A percentile compares a stretch with the other conserved stretches of the same genome.
These are phyloP conservation scores for Podaxis mareebaensis DNA, from an alignment of 768 basidiomycete species.

Conservation along the genomic window DNA sequence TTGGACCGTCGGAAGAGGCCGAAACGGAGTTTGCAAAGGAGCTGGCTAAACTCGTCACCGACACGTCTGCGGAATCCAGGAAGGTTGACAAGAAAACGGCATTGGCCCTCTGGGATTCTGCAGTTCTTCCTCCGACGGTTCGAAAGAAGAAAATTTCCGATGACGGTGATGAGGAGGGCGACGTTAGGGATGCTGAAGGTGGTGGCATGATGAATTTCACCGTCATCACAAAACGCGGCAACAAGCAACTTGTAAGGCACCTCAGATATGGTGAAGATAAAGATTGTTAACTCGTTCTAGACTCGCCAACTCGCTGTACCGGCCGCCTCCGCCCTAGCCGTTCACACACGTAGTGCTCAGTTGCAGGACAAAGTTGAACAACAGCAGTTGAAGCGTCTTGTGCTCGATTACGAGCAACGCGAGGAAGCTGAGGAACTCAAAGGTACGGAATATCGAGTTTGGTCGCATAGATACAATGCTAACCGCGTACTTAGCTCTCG, in stretches of 20 bases:
- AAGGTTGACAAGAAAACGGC: constrained; percentile 90
- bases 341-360: constrained; percentile 90
- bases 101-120: constrained; percentile 85
- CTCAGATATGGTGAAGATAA: not conserved
- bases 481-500: constrained; percentile 48
- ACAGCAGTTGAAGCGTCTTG: constrained; percentile 94
- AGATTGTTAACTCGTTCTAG: constrained; percentile 37
- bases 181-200: constrained; percentile 31
- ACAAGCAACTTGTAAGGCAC: constrained; percentile 78
- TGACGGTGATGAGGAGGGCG: constrained; percentile 48
- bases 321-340: constrained; percentile 80
- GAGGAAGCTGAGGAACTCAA: constrained; percentile 84
- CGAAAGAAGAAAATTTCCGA: constrained; percentile 71
- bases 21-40: constrained; percentile 95
- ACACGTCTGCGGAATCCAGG: constrained; percentile 78
- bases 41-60: constrained; percentile 91
- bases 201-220: constrained; percentile 84
- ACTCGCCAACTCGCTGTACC: constrained; percentile 89
- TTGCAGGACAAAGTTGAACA: constrained; percentile 95
- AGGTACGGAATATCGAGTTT: constrained; percentile 42
- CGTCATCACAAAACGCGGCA: constrained; percentile 88
- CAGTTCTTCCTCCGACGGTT: constrained; percentile 66
- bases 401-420: constrained; percentile 87
- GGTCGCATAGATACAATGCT: not conserved
- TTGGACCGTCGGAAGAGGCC: constrained; percentile 86